Evolutionary conservation across 139 green algal species (phyloP).

Genomic region (Coelastrella sp.): DNA sequence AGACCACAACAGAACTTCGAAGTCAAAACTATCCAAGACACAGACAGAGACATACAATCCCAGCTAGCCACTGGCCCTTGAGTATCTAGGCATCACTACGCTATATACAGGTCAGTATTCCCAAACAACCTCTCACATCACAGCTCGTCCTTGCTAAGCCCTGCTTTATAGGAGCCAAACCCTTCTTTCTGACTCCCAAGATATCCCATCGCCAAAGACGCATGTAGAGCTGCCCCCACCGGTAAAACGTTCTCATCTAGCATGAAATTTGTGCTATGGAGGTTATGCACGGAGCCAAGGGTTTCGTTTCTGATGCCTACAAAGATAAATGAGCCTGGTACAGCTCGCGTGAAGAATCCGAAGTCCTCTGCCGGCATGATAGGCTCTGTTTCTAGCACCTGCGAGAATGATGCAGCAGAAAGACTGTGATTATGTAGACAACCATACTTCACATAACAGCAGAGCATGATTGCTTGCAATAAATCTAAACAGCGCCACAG

Average conservation of each 20-base stretch:
- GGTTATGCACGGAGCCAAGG: conserved; percentile 66
- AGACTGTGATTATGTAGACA: background rate
- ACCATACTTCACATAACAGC: too few species aligned
- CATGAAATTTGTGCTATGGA: conserved; percentile 85
- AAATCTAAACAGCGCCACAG: too few species aligned
- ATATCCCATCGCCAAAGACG: conserved; percentile 71
- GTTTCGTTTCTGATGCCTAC: conserved; percentile 88
- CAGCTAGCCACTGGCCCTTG: too few species aligned
- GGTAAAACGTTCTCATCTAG: conserved; percentile 85
- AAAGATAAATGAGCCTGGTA: conserved; percentile 83
- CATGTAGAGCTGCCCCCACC: conserved; percentile 82
- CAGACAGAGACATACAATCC: too few species aligned
- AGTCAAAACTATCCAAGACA: too few species aligned
- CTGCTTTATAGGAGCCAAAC: background rate
- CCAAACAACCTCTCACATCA: too few species aligned
- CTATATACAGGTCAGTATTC: too few species aligned
- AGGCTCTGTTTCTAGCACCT: conserved; percentile 47
- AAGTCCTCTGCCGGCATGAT: conserved; percentile 89
- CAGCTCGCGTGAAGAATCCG: conserved; percentile 76
- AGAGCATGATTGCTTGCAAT: too few species aligned
- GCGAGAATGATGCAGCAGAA: background rate
- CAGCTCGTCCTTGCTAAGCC: conserved; percentile 2
- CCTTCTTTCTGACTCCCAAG: conserved; percentile 48
- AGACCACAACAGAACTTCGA: too few species aligned
- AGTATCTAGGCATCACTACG: too few species aligned